Conservation (phyloP, 2,329 filamentous ascomycete genomes). For the Fusarium multiceps region DNA sequence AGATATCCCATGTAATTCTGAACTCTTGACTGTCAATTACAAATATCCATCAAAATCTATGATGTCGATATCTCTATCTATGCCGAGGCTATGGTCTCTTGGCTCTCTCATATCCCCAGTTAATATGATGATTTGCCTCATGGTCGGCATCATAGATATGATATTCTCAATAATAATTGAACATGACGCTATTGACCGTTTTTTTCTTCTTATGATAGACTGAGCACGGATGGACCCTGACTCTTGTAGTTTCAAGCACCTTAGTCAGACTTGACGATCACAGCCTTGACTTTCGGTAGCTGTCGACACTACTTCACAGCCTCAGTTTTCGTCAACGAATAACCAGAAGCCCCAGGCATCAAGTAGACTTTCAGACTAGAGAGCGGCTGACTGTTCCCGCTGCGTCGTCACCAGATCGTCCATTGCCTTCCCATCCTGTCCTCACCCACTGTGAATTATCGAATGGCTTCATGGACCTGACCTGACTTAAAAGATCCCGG, state of each 20-base stretch:
- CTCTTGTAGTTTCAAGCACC: conserved; percentile 23
- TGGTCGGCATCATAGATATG: conserved; percentile 5
- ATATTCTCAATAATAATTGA: not conserved
- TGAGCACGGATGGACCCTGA: conserved; percentile 21
- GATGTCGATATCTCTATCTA: conserved; percentile 1
- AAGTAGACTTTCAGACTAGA: conserved; percentile 4
- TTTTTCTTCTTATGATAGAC: conserved; percentile 1
- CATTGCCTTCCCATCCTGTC: not conserved
- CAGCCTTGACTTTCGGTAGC: conserved; percentile 10
- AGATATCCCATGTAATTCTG: conserved; percentile 14
- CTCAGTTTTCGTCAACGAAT: conserved; percentile 15
- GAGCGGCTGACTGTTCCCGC: conserved; percentile 2
- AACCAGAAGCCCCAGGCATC: not conserved
- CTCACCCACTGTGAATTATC: not conserved
- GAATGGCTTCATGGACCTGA: conserved; percentile 22
- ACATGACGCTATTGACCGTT: conserved; percentile 3
- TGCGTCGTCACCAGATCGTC: conserved; percentile 1
- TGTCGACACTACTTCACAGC: conserved; percentile 1
- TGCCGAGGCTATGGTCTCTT: conserved; percentile 14
- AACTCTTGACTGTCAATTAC: not conserved
- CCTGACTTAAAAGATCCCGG: conserved; percentile 9
- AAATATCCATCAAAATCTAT: conserved; percentile 17
- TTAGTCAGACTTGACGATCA: conserved; percentile 25
- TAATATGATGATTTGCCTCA: not conserved
- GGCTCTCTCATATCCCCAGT: not conserved